These are phyloP conservation scores for Talaromyces stipitatus DNA, from an alignment of 495 filamentous ascomycete species.

Conservation along the genomic window DNA sequence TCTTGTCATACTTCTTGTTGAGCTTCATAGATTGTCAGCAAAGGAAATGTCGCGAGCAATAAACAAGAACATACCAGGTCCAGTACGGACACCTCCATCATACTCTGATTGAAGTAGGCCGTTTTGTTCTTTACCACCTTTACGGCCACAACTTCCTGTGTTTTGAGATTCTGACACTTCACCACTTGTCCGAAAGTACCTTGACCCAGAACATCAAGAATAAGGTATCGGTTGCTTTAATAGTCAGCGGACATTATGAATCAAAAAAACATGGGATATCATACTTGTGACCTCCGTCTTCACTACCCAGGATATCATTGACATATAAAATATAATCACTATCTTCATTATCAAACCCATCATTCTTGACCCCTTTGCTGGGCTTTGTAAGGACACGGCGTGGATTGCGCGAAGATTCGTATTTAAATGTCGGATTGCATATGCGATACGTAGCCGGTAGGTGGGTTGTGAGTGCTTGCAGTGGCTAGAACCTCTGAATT, in stretches of 20 bases:
- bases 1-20: constrained; percentile 97
- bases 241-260: constrained; percentile 9
- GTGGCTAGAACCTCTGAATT: constrained; percentile 50
- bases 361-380: constrained; percentile 97
- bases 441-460: constrained; percentile 94
- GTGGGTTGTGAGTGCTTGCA: constrained; percentile 92
- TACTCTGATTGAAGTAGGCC: constrained; percentile 99
- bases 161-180: constrained; percentile 98
- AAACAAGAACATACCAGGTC: constrained; percentile 63
- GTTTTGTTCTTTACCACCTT: constrained; percentile 99
- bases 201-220: constrained; percentile 95
- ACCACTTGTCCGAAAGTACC: constrained; percentile 99
- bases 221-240: constrained; percentile 87
- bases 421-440: constrained; percentile 97
- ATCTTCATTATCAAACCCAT: constrained; percentile 98
- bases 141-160: constrained; percentile 95
- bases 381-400: constrained; percentile 97
- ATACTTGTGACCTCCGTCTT: constrained; percentile 95
- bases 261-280: constrained; percentile 18
- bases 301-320: constrained; percentile 96
- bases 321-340: constrained; percentile 99
- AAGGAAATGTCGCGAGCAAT: not conserved
- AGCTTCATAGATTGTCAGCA: constrained; percentile 49
- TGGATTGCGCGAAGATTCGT: constrained; percentile 97
- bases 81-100: constrained; percentile 99